Percentiles rank a stretch among this genome's conserved stretches.
These are phyloP conservation scores for Sisymbrium altissimum DNA, from an alignment of 345 rosid genomes.

Conservation along the genomic window DNA sequence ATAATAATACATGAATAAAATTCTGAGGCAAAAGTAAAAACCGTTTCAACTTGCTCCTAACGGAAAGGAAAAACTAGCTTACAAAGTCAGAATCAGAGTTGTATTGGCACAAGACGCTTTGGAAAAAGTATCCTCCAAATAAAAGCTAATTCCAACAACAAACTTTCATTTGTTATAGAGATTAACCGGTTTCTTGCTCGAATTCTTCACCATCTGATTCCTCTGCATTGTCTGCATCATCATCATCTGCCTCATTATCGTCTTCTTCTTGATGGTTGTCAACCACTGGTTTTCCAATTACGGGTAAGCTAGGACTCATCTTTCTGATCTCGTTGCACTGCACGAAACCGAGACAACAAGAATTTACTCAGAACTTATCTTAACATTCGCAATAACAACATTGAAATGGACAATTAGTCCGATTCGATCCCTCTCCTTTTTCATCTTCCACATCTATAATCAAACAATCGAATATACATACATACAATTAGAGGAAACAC, in stretches of 20 bases:
- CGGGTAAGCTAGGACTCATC: slow-evolving; percentile 48
- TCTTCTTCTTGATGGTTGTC: slow-evolving; percentile 80
- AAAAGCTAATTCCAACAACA: neutral
- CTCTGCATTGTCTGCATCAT: slow-evolving; percentile 88
- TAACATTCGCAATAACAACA: neutral
- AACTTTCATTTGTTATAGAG: neutral
- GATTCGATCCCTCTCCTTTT: neutral
- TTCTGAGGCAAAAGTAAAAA: neutral
- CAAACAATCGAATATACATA: neutral
- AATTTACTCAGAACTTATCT: neutral
- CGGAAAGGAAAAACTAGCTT: neutral
- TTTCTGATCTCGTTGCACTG: slow-evolving; percentile 83
- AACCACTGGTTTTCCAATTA: slow-evolving; percentile 64
- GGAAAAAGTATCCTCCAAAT: neutral
- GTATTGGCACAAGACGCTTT: neutral
- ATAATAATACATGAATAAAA: neutral
- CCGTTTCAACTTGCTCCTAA: neutral
- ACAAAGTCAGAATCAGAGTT: neutral
- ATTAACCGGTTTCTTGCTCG: slow-evolving; percentile 77
- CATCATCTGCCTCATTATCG: slow-evolving; percentile 77
- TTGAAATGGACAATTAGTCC: neutral
- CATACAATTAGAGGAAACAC: neutral
- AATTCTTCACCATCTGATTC: slow-evolving; percentile 94
- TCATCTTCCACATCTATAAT: neutral
- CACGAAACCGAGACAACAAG: slow-evolving; percentile 20